Base-by-base conservation (phyloP, 129 eudicot species). In the Centaurea solstitialis region DNA sequence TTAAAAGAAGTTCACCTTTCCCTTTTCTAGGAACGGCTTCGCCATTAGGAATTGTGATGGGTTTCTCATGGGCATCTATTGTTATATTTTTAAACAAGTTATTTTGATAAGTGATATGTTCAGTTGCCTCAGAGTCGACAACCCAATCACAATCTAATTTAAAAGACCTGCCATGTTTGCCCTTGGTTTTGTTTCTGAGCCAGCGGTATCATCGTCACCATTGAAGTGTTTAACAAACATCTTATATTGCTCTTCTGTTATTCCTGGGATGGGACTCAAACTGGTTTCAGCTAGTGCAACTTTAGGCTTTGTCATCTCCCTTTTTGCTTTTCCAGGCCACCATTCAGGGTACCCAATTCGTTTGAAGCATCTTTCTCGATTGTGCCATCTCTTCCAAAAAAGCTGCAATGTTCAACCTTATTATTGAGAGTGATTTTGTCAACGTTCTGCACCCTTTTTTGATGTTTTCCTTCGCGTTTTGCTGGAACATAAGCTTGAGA, bases 331-430 rank as follows among this genome's bases (percentile, higher is more conserved):
- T 70, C 47, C 7, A n/a, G n/a, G n/a, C n/a, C n/a, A n/a, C n/a
- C n/a, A n/a, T n/a, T n/a, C n/a, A n/a, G n/a, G n/a, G n/a, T 40
- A 73, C 35, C 64, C 6, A 10, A 73, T 73, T 26, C 38, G 10
- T 73, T 73, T 73, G 65, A 73, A 43, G 37, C 76, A 73, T 45
- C 65, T 64, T 21, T 73, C 64, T 24, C 21, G 62, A 12, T 41
- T 73, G 18, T 73, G 76, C 64, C 64, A 12, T 73, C 76, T 41
- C 59, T 73, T 23, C 64, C 76, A 41, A 20, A 73, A 9, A 73
- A 73, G 21, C 5, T 73, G 18, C 64, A 73, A 43, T 73, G 76
- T 3, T 41, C 64, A 66, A 6, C 15, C 37, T 73, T 45, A 4
- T 37, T 73, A 12, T 70, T 7, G 62, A 10, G 11, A 9, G 57